These are phyloP conservation scores for Whalleya microplaca DNA, from an alignment of 2,329 filamentous ascomycete species.

Conservation along the genomic window DNA sequence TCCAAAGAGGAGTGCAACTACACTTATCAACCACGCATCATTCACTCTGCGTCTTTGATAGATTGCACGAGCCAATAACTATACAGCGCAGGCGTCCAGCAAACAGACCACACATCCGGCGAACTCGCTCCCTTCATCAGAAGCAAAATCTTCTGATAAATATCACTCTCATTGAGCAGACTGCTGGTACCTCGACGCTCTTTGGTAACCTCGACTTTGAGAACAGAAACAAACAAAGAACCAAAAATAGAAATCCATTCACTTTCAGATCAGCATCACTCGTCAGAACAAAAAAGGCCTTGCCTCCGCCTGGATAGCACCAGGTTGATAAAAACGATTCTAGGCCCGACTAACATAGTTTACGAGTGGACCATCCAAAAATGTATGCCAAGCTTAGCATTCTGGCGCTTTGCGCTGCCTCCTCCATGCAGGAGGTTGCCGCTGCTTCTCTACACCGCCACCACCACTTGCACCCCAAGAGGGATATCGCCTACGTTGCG, in stretches of 20 bases:
- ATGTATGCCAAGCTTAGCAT: slow-evolving; percentile 39
- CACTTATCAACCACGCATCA: slow-evolving; percentile 30
- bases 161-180: slow-evolving; percentile 31
- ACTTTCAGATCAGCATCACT: neutral
- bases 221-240: slow-evolving; percentile 12
- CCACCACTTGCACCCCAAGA: slow-evolving; percentile 35
- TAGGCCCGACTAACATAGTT: neutral
- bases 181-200: slow-evolving; percentile 37
- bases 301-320: slow-evolving; percentile 7
- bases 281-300: neutral
- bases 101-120: slow-evolving; percentile 18
- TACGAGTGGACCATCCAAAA: slow-evolving; percentile 16
- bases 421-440: slow-evolving; percentile 33
- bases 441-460: slow-evolving; percentile 33
- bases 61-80: slow-evolving; percentile 26
- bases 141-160: slow-evolving; percentile 29
- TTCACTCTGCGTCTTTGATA: slow-evolving; percentile 38
- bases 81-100: slow-evolving; percentile 32
- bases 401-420: slow-evolving; percentile 36
- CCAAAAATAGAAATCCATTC: neutral
- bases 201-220: slow-evolving; percentile 13
- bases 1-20: slow-evolving; percentile 21
- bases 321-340: neutral
- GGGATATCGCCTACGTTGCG: slow-evolving; percentile 32
- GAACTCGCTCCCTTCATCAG: slow-evolving; percentile 27